Base-by-base conservation (phyloP, 768 basidiomycete genomes). In the Kwoniella pini region DNA sequence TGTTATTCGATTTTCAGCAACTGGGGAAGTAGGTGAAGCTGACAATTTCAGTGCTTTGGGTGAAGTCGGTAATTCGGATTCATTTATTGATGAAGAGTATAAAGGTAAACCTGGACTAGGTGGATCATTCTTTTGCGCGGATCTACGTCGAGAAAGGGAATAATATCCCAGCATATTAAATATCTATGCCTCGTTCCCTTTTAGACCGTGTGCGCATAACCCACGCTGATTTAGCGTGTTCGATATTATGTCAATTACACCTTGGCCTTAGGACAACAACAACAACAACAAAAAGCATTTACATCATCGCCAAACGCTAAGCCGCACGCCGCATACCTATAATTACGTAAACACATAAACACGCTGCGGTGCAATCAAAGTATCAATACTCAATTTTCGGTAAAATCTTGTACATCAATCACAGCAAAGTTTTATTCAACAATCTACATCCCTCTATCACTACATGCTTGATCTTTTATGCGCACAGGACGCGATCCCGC, bases 131-230 rank as follows among this genome's bases (percentile, higher is more conserved):
- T 44, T 45, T 1, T 55, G 40, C 3, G 54, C 44, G 10, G 55
- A 57, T 15, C 55, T 13, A 3, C 55, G 55, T n/a, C 55, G 44
- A 9, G 55, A 33, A 19, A 48, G 43, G 55, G 55, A 38, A 36
- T 57, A 57, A 45, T 57, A 57, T 17, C 55, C 44, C 31, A 57
- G 44, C 55, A 57, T 57, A 3, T 30, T 24, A 15, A 2, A 13
- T 19, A 36, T 42, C 19, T 7, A 19, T 42, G 12, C 40, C n/a
- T 36, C 33, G 15, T 6, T 12, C 40, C 11, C n/a, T 17, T 42
- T n/a, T 19, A 39, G 7, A 55, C 62, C 30, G 39, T 55, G 22
- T 40, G 50, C 7, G 33, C 50, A 7, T 33, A n/a, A 5, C 30
- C 52, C n/a, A 15, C 3, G 33, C n/a, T n/a, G n/a, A n/a, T n/a